These are phyloP conservation scores for Talaromyces stipitatus DNA, from an alignment of 495 filamentous ascomycete genomes.

Conservation along the genomic window DNA sequence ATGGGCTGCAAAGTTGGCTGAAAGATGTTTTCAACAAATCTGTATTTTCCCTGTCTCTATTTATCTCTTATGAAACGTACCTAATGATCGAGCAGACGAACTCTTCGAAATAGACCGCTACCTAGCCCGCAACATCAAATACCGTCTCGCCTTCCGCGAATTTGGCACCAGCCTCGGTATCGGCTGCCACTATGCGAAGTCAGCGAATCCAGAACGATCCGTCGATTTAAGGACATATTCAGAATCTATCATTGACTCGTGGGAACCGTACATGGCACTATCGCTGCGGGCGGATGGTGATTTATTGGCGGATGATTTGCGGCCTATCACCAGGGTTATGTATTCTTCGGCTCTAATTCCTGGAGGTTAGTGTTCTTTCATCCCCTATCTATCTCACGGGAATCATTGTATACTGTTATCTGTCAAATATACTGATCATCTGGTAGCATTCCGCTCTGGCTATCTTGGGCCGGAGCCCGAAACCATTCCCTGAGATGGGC, in stretches of 20 bases:
- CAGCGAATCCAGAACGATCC: slow-evolving; percentile 31
- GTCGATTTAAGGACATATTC: slow-evolving; percentile 32
- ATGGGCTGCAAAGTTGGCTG: slow-evolving; percentile 43
- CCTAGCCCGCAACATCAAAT: slow-evolving; percentile 29
- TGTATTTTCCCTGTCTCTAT: slow-evolving; percentile 15
- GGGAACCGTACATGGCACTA: slow-evolving; percentile 42
- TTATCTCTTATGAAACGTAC: background rate
- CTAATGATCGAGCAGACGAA: slow-evolving; percentile 18
- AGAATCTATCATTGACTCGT: slow-evolving; percentile 41
- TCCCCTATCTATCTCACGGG: background rate
- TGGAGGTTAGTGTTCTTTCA: slow-evolving; percentile 47
- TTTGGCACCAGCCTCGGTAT: slow-evolving; percentile 54
- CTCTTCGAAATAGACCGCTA: slow-evolving; percentile 34
- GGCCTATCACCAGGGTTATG: slow-evolving; percentile 58
- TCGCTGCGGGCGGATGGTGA: slow-evolving; percentile 13
- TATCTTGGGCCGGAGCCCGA: slow-evolving; percentile 31
- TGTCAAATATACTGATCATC: background rate
- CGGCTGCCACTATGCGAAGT: slow-evolving; percentile 36
- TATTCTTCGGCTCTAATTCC: slow-evolving; percentile 57
- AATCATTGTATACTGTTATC: background rate
- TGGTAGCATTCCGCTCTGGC: slow-evolving; percentile 26
- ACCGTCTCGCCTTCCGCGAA: slow-evolving; percentile 55
- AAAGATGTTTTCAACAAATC: slow-evolving; percentile 38
- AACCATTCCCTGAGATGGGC: slow-evolving; percentile 1
- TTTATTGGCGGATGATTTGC: slow-evolving; percentile 39